These are phyloP conservation scores for Pseudogymnoascus sp. DNA, from an alignment of 2,329 filamentous ascomycete species.

Conservation along the genomic window DNA sequence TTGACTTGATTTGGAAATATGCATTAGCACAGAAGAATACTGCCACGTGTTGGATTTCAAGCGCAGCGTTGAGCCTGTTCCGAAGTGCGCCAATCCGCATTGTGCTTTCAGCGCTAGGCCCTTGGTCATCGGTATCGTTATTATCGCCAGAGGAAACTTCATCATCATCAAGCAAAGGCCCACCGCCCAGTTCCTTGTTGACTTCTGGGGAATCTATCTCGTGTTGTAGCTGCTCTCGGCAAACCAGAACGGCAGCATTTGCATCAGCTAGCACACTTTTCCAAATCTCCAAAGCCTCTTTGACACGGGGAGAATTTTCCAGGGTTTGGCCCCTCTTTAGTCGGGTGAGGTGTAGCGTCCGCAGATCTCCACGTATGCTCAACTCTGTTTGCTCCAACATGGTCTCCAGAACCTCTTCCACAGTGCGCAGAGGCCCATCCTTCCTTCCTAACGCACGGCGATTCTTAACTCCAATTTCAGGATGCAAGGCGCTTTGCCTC, in stretches of 20 bases:
- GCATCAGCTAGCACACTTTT: slow-evolving; percentile 44
- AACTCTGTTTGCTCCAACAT: slow-evolving; percentile 85
- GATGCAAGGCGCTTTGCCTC: slow-evolving; percentile 77
- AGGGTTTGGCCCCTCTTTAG: slow-evolving; percentile 75
- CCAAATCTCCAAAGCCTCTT: slow-evolving; percentile 66
- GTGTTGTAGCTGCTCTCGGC: slow-evolving; percentile 50
- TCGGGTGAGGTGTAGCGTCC: slow-evolving; percentile 55
- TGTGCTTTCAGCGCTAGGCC: neutral
- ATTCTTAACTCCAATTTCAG: slow-evolving; percentile 65
- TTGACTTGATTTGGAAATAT: slow-evolving; percentile 73
- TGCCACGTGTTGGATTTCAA: slow-evolving; percentile 75
- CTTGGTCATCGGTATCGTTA: slow-evolving; percentile 25
- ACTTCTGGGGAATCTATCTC: slow-evolving; percentile 33
- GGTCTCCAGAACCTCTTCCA: slow-evolving; percentile 75
- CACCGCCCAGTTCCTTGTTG: slow-evolving; percentile 16
- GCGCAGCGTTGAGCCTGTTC: slow-evolving; percentile 59
- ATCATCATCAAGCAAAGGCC: slow-evolving; percentile 25
- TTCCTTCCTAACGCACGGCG: slow-evolving; percentile 55
- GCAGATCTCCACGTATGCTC: slow-evolving; percentile 58
- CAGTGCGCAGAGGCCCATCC: slow-evolving; percentile 64
- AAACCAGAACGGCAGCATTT: slow-evolving; percentile 49
- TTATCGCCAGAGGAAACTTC: neutral
- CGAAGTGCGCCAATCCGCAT: slow-evolving; percentile 48
- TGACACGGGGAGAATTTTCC: slow-evolving; percentile 62
- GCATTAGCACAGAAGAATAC: slow-evolving; percentile 80